Percentiles rank a stretch among this genome's conserved stretches.
Evolutionary conservation across 2,329 filamentous ascomycete genomes (phyloP).

Genomic region (Cordyceps tenuipes): DNA sequence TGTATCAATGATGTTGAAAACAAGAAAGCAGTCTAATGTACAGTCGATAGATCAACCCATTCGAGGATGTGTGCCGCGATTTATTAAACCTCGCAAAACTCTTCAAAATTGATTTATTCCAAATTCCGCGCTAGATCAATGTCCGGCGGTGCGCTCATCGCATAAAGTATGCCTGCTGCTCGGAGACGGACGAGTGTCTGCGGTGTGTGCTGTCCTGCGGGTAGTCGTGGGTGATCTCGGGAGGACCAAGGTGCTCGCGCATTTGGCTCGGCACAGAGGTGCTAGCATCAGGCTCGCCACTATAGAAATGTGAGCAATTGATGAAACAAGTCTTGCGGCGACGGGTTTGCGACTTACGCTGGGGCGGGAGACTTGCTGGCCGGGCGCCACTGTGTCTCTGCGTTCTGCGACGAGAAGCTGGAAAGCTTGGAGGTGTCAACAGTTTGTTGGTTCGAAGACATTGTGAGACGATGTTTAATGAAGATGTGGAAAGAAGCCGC

Average conservation of each 20-base stretch:
- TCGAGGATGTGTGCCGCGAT: too few relatives aligned
- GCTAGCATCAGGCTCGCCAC: neutral
- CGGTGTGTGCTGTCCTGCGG: slow-evolving; percentile 12
- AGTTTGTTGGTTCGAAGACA: neutral
- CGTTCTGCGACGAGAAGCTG: neutral
- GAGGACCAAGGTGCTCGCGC: slow-evolving; percentile 8
- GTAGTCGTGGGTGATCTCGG: slow-evolving; percentile 10
- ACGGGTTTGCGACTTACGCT: neutral
- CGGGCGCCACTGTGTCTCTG: neutral
- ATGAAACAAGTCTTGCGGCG: neutral
- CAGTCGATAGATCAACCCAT: too few relatives aligned
- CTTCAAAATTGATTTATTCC: too few relatives aligned
- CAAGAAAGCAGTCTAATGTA: too few relatives aligned
- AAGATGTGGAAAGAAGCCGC: neutral
- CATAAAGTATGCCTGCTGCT: slow-evolving; percentile 9
- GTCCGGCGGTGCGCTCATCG: neutral
- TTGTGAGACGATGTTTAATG: neutral
- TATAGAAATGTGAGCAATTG: neutral
- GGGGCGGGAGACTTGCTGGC: neutral
- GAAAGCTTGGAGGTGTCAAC: neutral
- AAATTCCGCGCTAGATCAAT: too few relatives aligned
- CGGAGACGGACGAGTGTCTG: slow-evolving; percentile 8
- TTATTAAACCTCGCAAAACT: too few relatives aligned
- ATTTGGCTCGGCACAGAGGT: neutral
- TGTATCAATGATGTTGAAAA: too few relatives aligned